Conservation (phyloP, 164 flowering plant species). For the Aristolochia fimbriata region DNA sequence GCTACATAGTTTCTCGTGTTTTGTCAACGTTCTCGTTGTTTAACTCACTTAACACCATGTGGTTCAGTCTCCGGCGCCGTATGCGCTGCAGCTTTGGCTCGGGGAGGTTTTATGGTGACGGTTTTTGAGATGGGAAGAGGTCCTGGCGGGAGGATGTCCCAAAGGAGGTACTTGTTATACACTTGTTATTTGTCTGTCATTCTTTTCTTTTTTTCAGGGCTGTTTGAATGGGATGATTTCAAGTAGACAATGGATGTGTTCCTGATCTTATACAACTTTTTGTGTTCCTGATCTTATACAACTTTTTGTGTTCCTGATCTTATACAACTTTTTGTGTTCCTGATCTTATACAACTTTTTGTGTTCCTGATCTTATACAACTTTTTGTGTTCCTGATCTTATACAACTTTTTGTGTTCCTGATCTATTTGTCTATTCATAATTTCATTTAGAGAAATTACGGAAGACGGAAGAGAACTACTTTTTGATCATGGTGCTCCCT, state of each 20-base stretch:
- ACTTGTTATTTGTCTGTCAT: not conserved
- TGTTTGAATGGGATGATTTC: not conserved
- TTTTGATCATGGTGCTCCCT: constrained; percentile 84
- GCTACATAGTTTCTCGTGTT: not conserved
- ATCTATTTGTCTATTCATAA: not conserved
- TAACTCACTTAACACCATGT: not conserved
- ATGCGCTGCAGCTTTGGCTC: constrained; percentile 63
- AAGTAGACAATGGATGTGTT: not conserved
- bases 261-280: not conserved
- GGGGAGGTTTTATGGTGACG: constrained; percentile 60
- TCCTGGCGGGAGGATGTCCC: constrained; percentile 90
- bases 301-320: not conserved
- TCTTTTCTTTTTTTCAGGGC: not conserved
- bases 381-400: not conserved
- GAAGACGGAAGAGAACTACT: constrained; percentile 26
- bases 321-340: not conserved
- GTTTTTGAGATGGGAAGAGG: constrained; percentile 80
- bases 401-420: not conserved
- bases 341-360: not conserved
- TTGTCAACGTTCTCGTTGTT: not conserved
- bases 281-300: not conserved
- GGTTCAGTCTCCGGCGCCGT: constrained; percentile 76
- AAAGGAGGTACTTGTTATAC: constrained; percentile 39
- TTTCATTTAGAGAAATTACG: no score
- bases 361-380: not conserved